Evolutionary conservation across 1,284 basidiomycete genomes (phyloP).

Genomic region (Heterobasidion parviporum): DNA sequence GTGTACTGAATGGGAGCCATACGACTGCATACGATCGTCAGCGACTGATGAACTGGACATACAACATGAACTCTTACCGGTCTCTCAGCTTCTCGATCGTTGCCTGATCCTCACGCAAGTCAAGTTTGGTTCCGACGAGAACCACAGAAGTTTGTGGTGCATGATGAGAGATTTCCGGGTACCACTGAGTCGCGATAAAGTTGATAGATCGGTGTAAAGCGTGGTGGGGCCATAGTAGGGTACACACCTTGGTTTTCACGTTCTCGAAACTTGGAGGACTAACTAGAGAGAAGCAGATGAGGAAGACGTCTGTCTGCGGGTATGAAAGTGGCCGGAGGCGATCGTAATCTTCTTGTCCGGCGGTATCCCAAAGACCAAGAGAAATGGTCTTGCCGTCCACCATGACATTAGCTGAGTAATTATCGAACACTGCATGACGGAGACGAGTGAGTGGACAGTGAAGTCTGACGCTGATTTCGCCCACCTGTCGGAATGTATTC

Average conservation of each 20-base stretch:
- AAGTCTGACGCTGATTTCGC: too few relatives aligned
- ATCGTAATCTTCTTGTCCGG: constrained; percentile 98
- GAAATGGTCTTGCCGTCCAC: constrained; percentile 99
- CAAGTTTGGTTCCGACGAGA: constrained; percentile 96
- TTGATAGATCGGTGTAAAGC: neutral
- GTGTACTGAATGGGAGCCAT: constrained; percentile 92
- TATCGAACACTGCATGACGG: constrained; percentile 71
- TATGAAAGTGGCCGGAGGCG: constrained; percentile 96
- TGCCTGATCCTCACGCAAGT: constrained; percentile 89
- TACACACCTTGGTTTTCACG: constrained; percentile 86
- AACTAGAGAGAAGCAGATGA: constrained; percentile 98
- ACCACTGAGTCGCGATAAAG: constrained; percentile 57
- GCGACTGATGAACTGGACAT: neutral
- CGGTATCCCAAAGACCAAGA: constrained; percentile 98
- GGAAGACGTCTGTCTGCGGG: constrained; percentile 98
- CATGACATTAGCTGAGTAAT: constrained; percentile 95
- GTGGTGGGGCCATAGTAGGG: neutral
- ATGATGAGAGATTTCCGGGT: constrained; percentile 94
- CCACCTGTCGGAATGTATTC: constrained; percentile 95
- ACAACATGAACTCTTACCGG: constrained; percentile 39
- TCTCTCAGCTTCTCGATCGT: constrained; percentile 92
- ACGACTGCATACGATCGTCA: constrained; percentile 42
- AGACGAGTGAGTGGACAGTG: neutral
- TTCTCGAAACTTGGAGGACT: constrained; percentile 98
- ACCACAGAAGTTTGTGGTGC: constrained; percentile 93